Conservation (phyloP, 1,284 basidiomycete species). For the Mycena sp. region DNA sequence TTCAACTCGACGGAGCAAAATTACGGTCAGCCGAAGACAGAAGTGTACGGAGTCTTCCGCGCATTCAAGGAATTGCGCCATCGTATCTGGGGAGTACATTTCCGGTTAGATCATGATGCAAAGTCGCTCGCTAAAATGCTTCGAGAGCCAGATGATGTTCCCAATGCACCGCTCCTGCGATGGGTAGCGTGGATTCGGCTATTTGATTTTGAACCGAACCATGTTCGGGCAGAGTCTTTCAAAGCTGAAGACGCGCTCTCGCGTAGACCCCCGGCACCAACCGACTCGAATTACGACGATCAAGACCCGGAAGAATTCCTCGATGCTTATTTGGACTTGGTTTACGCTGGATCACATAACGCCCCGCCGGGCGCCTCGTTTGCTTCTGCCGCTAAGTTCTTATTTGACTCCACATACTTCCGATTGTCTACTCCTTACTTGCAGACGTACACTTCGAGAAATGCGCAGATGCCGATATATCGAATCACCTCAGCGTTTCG, state of each 20-base stretch:
- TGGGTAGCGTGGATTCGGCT: slow-evolving; percentile 45
- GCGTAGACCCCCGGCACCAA: slow-evolving; percentile 20
- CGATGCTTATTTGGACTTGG: slow-evolving; percentile 15
- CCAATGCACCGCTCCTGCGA: slow-evolving; percentile 44
- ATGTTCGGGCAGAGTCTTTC: slow-evolving; percentile 41
- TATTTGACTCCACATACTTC: slow-evolving; percentile 20
- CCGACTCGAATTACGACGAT: slow-evolving; percentile 28
- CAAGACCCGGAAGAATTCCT: slow-evolving; percentile 32
- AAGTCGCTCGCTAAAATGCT: slow-evolving; percentile 48
- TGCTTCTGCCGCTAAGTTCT: slow-evolving; percentile 10
- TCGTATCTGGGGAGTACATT: slow-evolving; percentile 42
- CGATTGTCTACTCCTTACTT: not conserved
- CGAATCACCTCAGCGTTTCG: not conserved
- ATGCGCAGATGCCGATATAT: not conserved
- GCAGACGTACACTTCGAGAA: not conserved
- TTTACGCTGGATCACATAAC: not conserved
- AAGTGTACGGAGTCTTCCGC: slow-evolving; percentile 46
- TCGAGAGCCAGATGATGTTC: slow-evolving; percentile 42
- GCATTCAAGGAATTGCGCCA: slow-evolving; percentile 43
- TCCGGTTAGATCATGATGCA: slow-evolving; percentile 47
- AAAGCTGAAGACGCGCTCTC: slow-evolving; percentile 44
- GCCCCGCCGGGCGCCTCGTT: not conserved
- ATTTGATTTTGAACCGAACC: slow-evolving; percentile 43
- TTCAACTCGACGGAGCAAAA: slow-evolving; percentile 41
- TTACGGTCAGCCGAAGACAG: slow-evolving; percentile 50